Evolutionary conservation across 345 rosid species (phyloP).

Genomic region (Garcia nutans): DNA sequence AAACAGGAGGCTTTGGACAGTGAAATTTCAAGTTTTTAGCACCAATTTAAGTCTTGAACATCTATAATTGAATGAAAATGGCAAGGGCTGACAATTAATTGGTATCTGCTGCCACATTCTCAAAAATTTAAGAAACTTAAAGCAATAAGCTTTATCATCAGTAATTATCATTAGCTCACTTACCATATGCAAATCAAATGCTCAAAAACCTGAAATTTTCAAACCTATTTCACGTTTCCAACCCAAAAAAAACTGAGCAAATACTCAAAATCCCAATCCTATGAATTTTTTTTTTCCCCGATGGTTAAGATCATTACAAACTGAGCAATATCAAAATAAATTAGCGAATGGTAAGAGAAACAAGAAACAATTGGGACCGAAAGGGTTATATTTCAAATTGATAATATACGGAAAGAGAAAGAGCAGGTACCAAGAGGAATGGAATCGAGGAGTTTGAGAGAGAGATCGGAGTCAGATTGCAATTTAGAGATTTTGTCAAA

Average conservation of each 20-base stretch:
- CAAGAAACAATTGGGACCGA: no score
- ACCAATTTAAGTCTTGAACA: not conserved
- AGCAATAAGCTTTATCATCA: not conserved
- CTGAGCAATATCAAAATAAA: not conserved
- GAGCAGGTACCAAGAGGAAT: constrained; percentile 47
- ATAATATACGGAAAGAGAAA: not conserved
- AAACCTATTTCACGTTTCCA: not conserved
- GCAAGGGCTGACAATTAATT: not conserved
- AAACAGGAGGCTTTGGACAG: not conserved
- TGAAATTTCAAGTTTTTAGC: not conserved
- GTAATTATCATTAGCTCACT: not conserved
- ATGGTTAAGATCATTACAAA: not conserved
- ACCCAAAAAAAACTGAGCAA: not conserved
- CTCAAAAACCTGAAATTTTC: not conserved
- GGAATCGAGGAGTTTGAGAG: constrained; percentile 60
- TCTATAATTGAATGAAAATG: not conserved
- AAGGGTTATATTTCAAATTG: not conserved
- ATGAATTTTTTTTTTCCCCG: not conserved
- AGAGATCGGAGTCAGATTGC: constrained; percentile 47
- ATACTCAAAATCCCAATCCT: not conserved
- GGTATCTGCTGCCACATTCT: not conserved
- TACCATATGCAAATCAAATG: not conserved
- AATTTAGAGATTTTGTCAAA: constrained; percentile 50
- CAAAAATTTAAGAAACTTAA: not conserved
- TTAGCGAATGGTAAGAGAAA: not conserved